A percentile compares a stretch with the other conserved stretches of the same genome.
phyloP scores from a whole-genome alignment of 441 rosid genomes.

The Viola pubescens region DNA sequence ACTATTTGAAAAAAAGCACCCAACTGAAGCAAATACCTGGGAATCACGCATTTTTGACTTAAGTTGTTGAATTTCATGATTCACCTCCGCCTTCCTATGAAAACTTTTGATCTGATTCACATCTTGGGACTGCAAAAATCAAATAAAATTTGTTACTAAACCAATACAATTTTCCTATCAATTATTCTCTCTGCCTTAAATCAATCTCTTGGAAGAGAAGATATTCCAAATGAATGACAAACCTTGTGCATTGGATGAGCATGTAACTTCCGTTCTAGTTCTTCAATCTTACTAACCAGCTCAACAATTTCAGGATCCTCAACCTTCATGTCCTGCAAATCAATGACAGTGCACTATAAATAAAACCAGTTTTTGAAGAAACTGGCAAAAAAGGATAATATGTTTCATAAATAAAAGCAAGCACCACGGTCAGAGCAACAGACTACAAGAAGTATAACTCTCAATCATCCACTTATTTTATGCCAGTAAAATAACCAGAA shows the following conservation, averaged over 20 bases:
- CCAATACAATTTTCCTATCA: background rate
- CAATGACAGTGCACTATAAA: conserved; percentile 4
- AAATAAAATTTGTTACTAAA: conserved; percentile 3
- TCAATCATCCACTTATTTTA: too few species aligned
- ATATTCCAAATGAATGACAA: conserved; percentile 11
- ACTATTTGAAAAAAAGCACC: conserved; percentile 8
- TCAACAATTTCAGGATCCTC: conserved; percentile 85
- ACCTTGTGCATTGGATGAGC: conserved; percentile 95
- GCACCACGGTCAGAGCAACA: background rate
- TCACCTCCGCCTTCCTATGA: conserved; percentile 86
- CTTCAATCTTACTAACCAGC: conserved; percentile 74
- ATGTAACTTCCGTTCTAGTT: conserved; percentile 65
- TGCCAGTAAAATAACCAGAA: too few species aligned
- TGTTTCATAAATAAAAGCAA: background rate
- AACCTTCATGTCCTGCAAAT: conserved; percentile 85
- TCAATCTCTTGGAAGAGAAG: background rate
- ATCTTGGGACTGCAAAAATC: conserved; percentile 64
- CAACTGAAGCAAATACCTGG: conserved; percentile 48
- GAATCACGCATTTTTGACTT: conserved; percentile 97
- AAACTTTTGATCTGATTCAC: conserved; percentile 66
- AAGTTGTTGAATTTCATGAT: conserved; percentile 90
- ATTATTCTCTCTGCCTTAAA: background rate
- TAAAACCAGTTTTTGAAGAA: background rate
- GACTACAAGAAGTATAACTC: background rate
- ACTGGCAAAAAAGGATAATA: background rate